Evolutionary conservation across 2,329 filamentous ascomycete genomes (phyloP), one percentile per base, ranked within the genome.

Genomic region (Tolypocladium cylindrosporum): DNA sequence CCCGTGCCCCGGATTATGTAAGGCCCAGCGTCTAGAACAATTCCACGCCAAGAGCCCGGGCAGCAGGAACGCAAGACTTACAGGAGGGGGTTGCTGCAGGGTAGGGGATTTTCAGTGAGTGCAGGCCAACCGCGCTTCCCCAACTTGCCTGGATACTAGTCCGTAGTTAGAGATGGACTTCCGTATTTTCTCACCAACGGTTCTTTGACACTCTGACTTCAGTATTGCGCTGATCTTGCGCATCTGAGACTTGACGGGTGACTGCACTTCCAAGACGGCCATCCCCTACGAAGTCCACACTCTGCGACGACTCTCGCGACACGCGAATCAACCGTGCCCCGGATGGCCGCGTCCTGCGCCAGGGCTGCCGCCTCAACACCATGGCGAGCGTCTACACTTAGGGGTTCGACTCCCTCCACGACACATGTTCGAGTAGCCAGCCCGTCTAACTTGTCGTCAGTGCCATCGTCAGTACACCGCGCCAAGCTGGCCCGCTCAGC

Each of bases 281-380:
- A 14, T 36, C n/a, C 10, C 48, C 19, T 36, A 4, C 48, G 9
- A 21, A 51, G 11, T 21, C 19, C 19, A 13, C 45, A 31, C 31
- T 21, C 48, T n/a, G 9, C 31, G 34, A 31, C 48, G 48, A 52
- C 40, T n/a, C 10, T 16, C 21, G 24, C n/a, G 24, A 19, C 41
- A 19, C 16, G 19, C 24, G 34, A 31, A 24, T 40, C 6, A 55
- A 34, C 19, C 31, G 31, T 43, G 34, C 34, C 52, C 55, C 55
- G 58, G 41, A 65, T 65, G 63, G 60, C 63, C 53, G 57, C 61
- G 41, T 58, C 58, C 43, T 58, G 54, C 48, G 58, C 60, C 63
- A 63, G 61, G 55, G 57, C 62, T 42, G 56, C 63, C 57, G 60
- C 60, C 56, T 55, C 60, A 55, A 58, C 58, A 43, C 55, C 60